These are phyloP conservation scores for Magnolia changhungtana DNA, from an alignment of 164 flowering plant species.

Conservation along the genomic window DNA sequence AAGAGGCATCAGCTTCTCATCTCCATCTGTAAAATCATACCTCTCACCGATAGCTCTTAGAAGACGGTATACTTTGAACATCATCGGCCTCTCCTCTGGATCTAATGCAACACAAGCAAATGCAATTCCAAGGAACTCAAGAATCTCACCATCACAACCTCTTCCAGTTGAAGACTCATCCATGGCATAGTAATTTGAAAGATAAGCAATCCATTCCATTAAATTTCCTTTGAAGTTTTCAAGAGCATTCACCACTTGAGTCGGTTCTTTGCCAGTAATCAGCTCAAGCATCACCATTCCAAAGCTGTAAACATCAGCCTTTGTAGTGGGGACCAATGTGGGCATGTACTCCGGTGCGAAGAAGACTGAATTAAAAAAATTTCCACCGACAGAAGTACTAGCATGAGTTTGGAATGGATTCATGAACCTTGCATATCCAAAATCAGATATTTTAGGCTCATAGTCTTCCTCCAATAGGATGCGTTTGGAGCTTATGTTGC, in stretches of 20 bases:
- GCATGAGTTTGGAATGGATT: conserved; percentile 17
- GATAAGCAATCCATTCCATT: conserved; percentile 15
- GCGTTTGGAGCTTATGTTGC: conserved; percentile 24
- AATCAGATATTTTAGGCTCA: conserved; percentile 24
- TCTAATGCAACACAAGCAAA: conserved; percentile 14
- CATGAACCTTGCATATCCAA: conserved; percentile 23
- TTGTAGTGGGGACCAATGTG: conserved; percentile 18
- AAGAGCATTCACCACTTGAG: conserved; percentile 15
- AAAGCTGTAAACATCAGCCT: conserved; percentile 27
- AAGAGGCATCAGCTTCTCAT: conserved; percentile 5
- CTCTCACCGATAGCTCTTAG: conserved; percentile 22
- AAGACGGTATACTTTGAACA: conserved; percentile 24
- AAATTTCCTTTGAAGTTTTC: conserved; percentile 20
- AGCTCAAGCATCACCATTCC: conserved; percentile 26
- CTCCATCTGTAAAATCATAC: conserved; percentile 16
- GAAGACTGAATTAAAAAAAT: conserved; percentile 17
- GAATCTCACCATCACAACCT: conserved; percentile 15
- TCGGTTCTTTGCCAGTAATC: conserved; percentile 21
- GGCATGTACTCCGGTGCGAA: conserved; percentile 22
- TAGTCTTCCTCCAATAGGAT: conserved; percentile 23
- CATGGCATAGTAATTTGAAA: conserved; percentile 14
- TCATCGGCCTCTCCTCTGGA: conserved; percentile 25
- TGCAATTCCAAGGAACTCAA: conserved; percentile 21
- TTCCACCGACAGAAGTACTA: conserved; percentile 17
- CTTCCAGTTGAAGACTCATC: conserved; percentile 16